phyloP scores from a whole-genome alignment of 2,329 filamentous ascomycete species.

The Xylaria sp. region DNA sequence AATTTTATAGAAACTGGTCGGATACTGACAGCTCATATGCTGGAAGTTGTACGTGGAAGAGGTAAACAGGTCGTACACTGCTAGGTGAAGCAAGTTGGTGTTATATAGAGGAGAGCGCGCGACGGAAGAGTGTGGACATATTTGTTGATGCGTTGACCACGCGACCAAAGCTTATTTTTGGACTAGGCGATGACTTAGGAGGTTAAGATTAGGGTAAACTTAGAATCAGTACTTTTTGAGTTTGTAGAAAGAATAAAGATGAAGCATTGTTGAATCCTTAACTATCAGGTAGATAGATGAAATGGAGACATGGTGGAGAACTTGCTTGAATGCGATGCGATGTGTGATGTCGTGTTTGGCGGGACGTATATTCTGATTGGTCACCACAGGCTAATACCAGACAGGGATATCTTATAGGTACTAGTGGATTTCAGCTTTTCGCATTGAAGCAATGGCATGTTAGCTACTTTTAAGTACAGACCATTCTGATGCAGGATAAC shows the following conservation, averaged over 20 bases:
- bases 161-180: conserved; percentile 5
- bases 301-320: not conserved
- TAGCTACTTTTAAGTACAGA: not conserved
- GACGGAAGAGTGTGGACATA: conserved; percentile 3
- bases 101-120: conserved; percentile 6
- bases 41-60: not conserved
- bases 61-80: not conserved
- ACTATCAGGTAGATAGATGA: not conserved
- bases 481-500: not conserved
- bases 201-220: not conserved
- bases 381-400: not conserved
- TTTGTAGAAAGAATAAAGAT: not conserved
- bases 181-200: not conserved
- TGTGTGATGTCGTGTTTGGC: conserved; percentile 9
- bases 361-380: conserved; percentile 3
- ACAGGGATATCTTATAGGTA: not conserved
- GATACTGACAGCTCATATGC: not conserved
- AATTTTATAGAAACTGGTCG: not conserved
- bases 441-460: not conserved
- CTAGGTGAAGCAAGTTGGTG: not conserved
- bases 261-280: not conserved
- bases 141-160: not conserved
- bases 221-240: not conserved
- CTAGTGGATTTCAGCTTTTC: not conserved
- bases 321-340: not conserved